A percentile compares a stretch with the other conserved stretches of the same genome.
phyloP scores from a whole-genome alignment of 129 eudicot genomes.

The Deinandra increscens region DNA sequence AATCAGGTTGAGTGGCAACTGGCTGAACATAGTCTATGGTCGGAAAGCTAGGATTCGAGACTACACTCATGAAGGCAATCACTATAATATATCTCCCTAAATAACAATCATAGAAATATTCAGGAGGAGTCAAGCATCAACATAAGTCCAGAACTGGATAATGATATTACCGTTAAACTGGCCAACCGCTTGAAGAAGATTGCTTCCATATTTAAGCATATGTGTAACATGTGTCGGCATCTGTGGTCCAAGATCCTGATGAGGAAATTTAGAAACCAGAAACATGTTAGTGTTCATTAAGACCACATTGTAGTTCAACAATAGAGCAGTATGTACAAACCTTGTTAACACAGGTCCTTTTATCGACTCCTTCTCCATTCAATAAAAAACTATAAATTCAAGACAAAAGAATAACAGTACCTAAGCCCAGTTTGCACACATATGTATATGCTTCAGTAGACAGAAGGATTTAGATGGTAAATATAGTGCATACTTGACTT shows the following conservation, averaged over 20 bases:
- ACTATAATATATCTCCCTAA: slow-evolving; percentile 60
- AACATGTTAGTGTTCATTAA: slow-evolving; percentile 23
- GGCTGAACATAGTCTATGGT: slow-evolving; percentile 59
- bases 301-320: slow-evolving; percentile 15
- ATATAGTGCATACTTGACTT: slow-evolving; percentile 49
- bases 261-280: slow-evolving; percentile 11
- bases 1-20: slow-evolving; percentile 45
- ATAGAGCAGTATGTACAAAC: slow-evolving; percentile 41
- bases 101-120: slow-evolving; percentile 10
- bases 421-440: slow-evolving; percentile 16
- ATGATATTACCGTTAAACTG: slow-evolving; percentile 61
- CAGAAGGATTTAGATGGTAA: neutral
- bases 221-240: slow-evolving; percentile 63
- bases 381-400: slow-evolving; percentile 51
- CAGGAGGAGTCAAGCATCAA: slow-evolving; percentile 16
- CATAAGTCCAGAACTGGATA: neutral
- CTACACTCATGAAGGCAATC: slow-evolving; percentile 60
- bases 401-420: neutral
- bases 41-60: slow-evolving; percentile 36
- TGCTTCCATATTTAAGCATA: slow-evolving; percentile 76
- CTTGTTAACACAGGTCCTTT: slow-evolving; percentile 50
- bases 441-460: neutral
- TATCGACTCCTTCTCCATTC: slow-evolving; percentile 64
- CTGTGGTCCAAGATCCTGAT: slow-evolving; percentile 85
- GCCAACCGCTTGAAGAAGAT: slow-evolving; percentile 89